Base-by-base conservation (phyloP, 306 rosid species). In the Inga oerstediana region DNA sequence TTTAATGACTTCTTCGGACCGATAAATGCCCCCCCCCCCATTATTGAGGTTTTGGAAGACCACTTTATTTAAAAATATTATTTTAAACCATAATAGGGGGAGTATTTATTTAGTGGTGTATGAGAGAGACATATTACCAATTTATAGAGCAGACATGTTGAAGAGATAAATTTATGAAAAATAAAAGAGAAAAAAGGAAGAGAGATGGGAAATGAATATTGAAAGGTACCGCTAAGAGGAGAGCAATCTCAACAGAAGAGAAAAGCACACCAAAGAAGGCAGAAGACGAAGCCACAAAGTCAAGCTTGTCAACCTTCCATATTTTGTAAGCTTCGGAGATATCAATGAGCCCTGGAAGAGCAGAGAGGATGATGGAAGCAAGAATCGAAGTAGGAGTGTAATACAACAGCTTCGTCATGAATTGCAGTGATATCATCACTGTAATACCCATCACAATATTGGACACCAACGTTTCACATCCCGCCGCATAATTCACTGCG, bases 231-330 rank as follows among this genome's bases (percentile, higher is more conserved):
- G 98, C 92, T 0, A 84, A 82, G 10, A 91, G 83, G 4, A 94
- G 93, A 67, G 97, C 98, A 46, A 90, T 90, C 83, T 93, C 96
- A 0, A 94, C 97, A 30, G 96, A 91, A 3, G 80, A 89, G 83
- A 94, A 91, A 3, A 94, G 85, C 15, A 95, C 98, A 0, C 98
- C 98, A 13, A 95, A 79, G 87, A 95, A 93, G 20, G 97, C 97
- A 5, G 87, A 90, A 17, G 72, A n/a, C 75, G 91, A 88, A 45
- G 94, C 95, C 12, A 95, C 86, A 87, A 93, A 95, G 74, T 95
- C 98, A 0, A 91, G 82, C 89, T 89, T 93, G 41, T 95, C 98
- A 62, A 93, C 78, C 77, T 93, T 95, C 98, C 98, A 95, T 16
- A 95, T 89, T 17, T 84, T 89, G 76, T 80, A 76, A 32, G 92